Evolutionary conservation across 1,284 basidiomycete species (phyloP), one percentile per base, ranked within the genome.

Genomic region (Gomphus sp.): DNA sequence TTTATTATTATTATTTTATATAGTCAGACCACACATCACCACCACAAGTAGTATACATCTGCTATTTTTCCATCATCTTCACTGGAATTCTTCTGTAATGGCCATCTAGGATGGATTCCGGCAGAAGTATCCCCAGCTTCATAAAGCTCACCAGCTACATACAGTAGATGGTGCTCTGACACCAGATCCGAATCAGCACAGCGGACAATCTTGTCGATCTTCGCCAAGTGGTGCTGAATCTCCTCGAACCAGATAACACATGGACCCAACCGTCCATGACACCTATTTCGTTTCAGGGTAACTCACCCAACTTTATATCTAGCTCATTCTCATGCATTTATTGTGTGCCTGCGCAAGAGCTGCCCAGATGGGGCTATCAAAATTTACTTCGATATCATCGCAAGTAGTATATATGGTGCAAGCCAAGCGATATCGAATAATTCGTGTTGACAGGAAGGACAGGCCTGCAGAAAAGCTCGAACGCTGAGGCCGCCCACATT

Each of bases 201-300:
- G 2, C 71, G 66, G 5, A 85, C 75, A 10, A 80, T 51, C 7
- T 69, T 60, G 41, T 76, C 70, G 49, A 85, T 82, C 33, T 68
- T 57, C 31, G 74, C 68, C 60, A 82, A 50, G 41, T 78, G 65
- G n/a, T 70, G n/a, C 3, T n/a, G 36, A 12, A 43, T 41, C 67
- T 85, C 84, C 5, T 78, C 83, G 64, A 87, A 87, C 84, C 83
- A 87, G 0, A 87, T 81, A 5, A 86, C 83, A 2, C 78, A 82
- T 3, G 84, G 84, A 28, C 84, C 73, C 1, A 77, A 72, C 7
- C 87, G 72, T 0, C 69, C 72, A 1, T 73, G 73, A 62, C 82
- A 85, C 58, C 73, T 69, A 14, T 67, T 65, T n/a, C n/a, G 66
- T 84, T 87, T 0, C 71, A 70, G 0, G 84, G 85, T 37, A 87